Evolutionary conservation across 2,329 filamentous ascomycete genomes (phyloP).

Genomic region (Beauveria australis): DNA sequence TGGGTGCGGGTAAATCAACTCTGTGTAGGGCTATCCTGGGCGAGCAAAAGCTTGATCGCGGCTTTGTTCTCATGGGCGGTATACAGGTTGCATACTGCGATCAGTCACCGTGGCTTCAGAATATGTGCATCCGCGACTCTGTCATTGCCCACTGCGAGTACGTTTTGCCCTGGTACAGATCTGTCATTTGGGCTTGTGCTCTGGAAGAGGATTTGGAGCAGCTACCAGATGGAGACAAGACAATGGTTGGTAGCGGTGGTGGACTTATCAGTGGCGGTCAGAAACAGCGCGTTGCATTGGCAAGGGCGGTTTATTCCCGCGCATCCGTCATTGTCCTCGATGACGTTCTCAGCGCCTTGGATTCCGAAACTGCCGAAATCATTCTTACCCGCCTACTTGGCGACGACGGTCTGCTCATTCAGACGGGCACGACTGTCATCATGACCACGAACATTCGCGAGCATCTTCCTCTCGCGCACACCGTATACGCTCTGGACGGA

Average conservation of each 20-base stretch:
- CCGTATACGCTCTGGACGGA: slow-evolving; percentile 7
- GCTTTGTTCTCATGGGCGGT: slow-evolving; percentile 12
- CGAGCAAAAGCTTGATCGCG: slow-evolving; percentile 12
- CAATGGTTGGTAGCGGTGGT: slow-evolving; percentile 13
- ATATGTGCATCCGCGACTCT: slow-evolving; percentile 8
- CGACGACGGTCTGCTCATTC: slow-evolving; percentile 13
- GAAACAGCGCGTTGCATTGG: slow-evolving; percentile 39
- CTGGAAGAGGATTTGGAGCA: slow-evolving; percentile 34
- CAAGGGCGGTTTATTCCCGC: slow-evolving; percentile 81
- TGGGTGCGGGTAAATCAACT: slow-evolving; percentile 16
- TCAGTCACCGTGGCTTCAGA: slow-evolving; percentile 9
- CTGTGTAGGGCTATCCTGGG: slow-evolving; percentile 16
- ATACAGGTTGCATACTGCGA: slow-evolving; percentile 12
- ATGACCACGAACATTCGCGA: slow-evolving; percentile 12
- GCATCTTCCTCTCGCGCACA: slow-evolving; percentile 7
- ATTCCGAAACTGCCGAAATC: slow-evolving; percentile 10
- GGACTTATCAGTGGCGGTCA: slow-evolving; percentile 17
- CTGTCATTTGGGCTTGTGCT: slow-evolving; percentile 6
- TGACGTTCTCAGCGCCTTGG: slow-evolving; percentile 35
- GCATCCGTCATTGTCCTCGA: slow-evolving; percentile 85
- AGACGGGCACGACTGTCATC: slow-evolving; percentile 13
- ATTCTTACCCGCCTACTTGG: slow-evolving; percentile 15
- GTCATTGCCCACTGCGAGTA: slow-evolving; percentile 9
- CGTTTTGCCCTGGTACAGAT: slow-evolving; percentile 5
- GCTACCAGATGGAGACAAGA: slow-evolving; percentile 6